Evolutionary conservation across 2,329 filamentous ascomycete species (phyloP), one percentile per base, ranked within the genome.

Genomic region (Epichloe amarillans): DNA sequence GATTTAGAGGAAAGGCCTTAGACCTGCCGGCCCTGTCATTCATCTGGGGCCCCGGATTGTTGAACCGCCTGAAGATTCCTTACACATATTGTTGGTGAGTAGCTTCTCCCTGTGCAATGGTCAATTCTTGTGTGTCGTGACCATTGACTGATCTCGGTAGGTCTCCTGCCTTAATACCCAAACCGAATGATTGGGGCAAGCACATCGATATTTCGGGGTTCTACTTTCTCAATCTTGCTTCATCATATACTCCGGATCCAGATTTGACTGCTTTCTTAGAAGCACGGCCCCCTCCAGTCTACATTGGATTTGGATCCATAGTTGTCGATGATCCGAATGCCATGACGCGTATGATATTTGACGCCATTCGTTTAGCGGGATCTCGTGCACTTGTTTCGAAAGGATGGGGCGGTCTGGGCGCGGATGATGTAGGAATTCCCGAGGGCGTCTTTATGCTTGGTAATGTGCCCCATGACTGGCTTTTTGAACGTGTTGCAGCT

Each of bases 391-490:
- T 95, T 1, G 83, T 95, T 1, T 91, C 87, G 0, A 89, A 91
- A 61, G 89, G 88, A 15, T 95, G 88, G 89, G 88, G 88, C 46
- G 88, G 88, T 0, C 72, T 95, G 7, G 88, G 88, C 33, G 84
- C 79, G 0, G 84, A 88, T 58, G 72, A 80, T 35, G 63, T 85
- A 3, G 77, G 76, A 1, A 67, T 88, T n/a, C 87, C 87, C 0
- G 80, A 88, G 2, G 80, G 81, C 4, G 80, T 94, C 2, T 88
- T 86, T 62, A 88, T 94, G 80, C 73, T 95, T 38, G 88, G 86
- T 11, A 93, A 91, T 60, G 82, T 83, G 43, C 88, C 88, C 1
- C 89, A 95, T 55, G 89, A 95, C 66, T 95, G 88, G 88, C 69
- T 95, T 0, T 95, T 95, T 65, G 75, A 87, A 55, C 82, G 77